A percentile compares a stretch with the other conserved stretches of the same genome.
Evolutionary conservation across 139 green algal species (phyloP).

Genomic region (Chlamydomonas sp.): DNA sequence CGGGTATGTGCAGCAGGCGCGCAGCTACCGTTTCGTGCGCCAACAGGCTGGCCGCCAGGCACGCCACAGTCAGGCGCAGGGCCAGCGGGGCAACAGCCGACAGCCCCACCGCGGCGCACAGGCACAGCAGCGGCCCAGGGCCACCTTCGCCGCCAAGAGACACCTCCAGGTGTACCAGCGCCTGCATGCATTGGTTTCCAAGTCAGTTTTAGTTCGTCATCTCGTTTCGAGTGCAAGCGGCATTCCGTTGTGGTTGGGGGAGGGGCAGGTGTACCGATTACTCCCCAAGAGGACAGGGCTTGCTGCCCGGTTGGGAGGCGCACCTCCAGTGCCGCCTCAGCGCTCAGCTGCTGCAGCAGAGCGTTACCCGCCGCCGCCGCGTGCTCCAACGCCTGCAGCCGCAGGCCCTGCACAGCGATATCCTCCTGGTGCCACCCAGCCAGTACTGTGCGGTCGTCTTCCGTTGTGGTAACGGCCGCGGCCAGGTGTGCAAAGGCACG

Average conservation of each 20-base stretch:
- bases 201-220: too few species aligned
- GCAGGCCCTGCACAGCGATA: neutral
- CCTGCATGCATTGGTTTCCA: too few species aligned
- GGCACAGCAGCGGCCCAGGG: neutral
- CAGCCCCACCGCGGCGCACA: constrained; percentile 38
- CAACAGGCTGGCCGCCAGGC: constrained; percentile 46
- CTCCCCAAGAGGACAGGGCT: too few species aligned
- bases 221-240: too few species aligned
- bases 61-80: constrained; percentile 28
- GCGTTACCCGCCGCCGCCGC: constrained; percentile 2
- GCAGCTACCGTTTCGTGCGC: constrained; percentile 13
- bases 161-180: neutral
- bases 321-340: neutral
- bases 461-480: neutral
- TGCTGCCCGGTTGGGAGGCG: neutral
- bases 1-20: constrained; percentile 5
- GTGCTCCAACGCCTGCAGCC: constrained; percentile 6
- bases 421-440: neutral
- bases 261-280: too few species aligned
- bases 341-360: constrained; percentile 13
- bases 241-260: too few species aligned
- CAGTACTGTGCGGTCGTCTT: neutral
- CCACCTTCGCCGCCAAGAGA: neutral
- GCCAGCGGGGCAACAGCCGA: neutral
- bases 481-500: constrained; percentile 2